Percentiles rank a stretch among this genome's conserved stretches.
Evolutionary conservation across 306 rosid genomes (phyloP).

Genomic region (Amphicarpaea edgeworthii): DNA sequence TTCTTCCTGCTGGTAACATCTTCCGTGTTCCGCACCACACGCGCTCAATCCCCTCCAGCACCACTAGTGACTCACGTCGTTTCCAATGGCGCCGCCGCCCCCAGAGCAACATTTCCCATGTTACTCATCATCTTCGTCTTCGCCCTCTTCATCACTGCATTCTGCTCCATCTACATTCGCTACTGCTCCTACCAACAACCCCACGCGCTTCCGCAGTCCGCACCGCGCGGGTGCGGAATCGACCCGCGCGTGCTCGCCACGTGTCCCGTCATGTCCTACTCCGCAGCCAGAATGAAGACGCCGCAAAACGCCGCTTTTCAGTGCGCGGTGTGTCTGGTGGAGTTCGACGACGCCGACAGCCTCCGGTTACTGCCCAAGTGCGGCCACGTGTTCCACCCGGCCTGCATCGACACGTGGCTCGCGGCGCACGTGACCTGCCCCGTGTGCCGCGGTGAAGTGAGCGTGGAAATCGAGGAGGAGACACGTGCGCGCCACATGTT

Average conservation of each 20-base stretch:
- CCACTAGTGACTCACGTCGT: background rate
- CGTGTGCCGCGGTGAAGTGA: slow-evolving; percentile 50
- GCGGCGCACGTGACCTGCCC: slow-evolving; percentile 68
- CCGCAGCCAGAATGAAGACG: slow-evolving; percentile 16
- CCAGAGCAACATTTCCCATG: slow-evolving; percentile 33
- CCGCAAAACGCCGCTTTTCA: slow-evolving; percentile 42
- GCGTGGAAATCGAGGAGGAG: background rate
- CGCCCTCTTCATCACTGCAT: slow-evolving; percentile 21
- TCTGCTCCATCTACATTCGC: slow-evolving; percentile 41
- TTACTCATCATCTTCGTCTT: background rate
- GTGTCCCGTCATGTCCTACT: slow-evolving; percentile 58
- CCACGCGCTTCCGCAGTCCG: background rate
- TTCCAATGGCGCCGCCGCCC: background rate
- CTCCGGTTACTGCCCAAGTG: slow-evolving; percentile 68
- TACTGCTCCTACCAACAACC: background rate
- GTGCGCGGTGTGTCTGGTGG: slow-evolving; percentile 70
- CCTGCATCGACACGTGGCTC: slow-evolving; percentile 66
- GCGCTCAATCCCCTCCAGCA: slow-evolving; percentile 40
- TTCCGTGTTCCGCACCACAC: background rate
- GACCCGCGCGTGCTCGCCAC: slow-evolving; percentile 50
- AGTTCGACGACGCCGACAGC: slow-evolving; percentile 54
- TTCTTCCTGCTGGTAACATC: background rate
- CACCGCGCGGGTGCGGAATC: slow-evolving; percentile 49
- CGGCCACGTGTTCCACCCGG: slow-evolving; percentile 62
- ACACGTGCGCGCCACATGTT: background rate